These are phyloP conservation scores for Ploettnerulaceae sp. DNA, from an alignment of 2,329 filamentous ascomycete species.

Conservation along the genomic window DNA sequence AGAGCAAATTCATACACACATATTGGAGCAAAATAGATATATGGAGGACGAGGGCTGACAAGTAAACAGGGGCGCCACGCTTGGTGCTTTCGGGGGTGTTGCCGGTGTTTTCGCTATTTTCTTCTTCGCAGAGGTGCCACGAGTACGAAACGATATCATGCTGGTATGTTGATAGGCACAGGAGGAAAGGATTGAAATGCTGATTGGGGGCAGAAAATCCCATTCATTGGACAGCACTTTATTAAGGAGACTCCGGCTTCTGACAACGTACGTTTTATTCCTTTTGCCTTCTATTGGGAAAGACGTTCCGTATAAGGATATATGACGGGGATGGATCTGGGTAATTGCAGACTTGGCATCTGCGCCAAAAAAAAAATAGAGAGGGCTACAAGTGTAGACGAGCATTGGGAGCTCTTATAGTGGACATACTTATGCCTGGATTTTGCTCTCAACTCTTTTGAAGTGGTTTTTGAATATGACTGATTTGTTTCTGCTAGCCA, in stretches of 20 bases:
- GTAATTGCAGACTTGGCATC: background rate
- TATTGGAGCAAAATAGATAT: background rate
- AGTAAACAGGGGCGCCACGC: slow-evolving; percentile 44
- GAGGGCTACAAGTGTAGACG: background rate
- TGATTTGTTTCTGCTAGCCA: slow-evolving; percentile 12
- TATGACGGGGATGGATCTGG: background rate
- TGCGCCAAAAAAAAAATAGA: background rate
- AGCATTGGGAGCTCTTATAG: background rate
- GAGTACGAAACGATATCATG: slow-evolving; percentile 55
- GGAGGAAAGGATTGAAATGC: slow-evolving; percentile 3
- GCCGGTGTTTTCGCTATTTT: slow-evolving; percentile 51
- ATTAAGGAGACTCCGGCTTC: slow-evolving; percentile 51
- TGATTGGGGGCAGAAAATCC: slow-evolving; percentile 43
- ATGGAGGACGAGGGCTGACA: background rate
- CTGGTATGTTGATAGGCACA: slow-evolving; percentile 38
- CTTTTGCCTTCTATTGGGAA: background rate
- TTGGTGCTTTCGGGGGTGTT: slow-evolving; percentile 52
- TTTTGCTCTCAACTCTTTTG: background rate
- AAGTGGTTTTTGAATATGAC: background rate
- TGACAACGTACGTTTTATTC: slow-evolving; percentile 52
- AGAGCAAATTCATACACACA: background rate
- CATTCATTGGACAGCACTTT: slow-evolving; percentile 48
- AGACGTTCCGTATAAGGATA: background rate
- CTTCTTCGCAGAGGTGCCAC: slow-evolving; percentile 59
- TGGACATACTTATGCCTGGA: background rate